phyloP scores from a whole-genome alignment of 2,329 filamentous ascomycete species.

The Leptographium radiaticola region DNA sequence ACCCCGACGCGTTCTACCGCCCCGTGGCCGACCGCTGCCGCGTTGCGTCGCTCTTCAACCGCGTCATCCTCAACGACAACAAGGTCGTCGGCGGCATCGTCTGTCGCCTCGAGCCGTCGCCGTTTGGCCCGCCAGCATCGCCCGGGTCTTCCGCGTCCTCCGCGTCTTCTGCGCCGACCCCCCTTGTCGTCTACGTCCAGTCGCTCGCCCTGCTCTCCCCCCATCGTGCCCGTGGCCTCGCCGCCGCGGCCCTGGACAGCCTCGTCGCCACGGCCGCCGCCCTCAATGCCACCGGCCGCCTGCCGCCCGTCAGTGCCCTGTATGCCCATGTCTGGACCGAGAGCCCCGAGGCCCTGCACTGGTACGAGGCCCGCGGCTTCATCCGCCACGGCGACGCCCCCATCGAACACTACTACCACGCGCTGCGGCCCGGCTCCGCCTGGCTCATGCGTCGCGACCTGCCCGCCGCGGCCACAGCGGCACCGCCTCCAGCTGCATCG shows the following conservation, averaged over 20 bases:
- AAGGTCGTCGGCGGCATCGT: slow-evolving; percentile 50
- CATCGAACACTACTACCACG: slow-evolving; percentile 48
- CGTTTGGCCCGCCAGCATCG: background rate
- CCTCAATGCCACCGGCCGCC: slow-evolving; percentile 11
- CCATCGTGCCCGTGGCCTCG: slow-evolving; percentile 47
- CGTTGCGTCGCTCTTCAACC: slow-evolving; percentile 39
- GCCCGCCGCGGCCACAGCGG: slow-evolving; percentile 3
- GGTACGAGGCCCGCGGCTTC: slow-evolving; percentile 50
- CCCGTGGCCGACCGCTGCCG: slow-evolving; percentile 34
- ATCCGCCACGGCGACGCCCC: slow-evolving; percentile 27
- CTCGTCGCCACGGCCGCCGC: slow-evolving; percentile 29
- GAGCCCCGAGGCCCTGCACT: slow-evolving; percentile 48
- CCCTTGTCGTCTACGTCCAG: slow-evolving; percentile 48
- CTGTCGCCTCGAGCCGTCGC: slow-evolving; percentile 42
- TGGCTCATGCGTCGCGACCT: slow-evolving; percentile 42
- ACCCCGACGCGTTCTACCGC: slow-evolving; percentile 51
- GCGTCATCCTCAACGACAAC: slow-evolving; percentile 38
- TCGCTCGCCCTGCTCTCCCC: slow-evolving; percentile 50
- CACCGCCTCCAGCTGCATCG: background rate
- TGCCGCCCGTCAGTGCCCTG: slow-evolving; percentile 23
- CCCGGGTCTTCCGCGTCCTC: too few relatives aligned
- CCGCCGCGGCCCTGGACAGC: slow-evolving; percentile 41
- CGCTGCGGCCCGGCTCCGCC: slow-evolving; percentile 46
- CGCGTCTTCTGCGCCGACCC: slow-evolving; percentile 8
- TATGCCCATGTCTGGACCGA: slow-evolving; percentile 59